A percentile compares a stretch with the other conserved stretches of the same genome.
Conservation (phyloP, 352 stramenopile genomes). For the Phytophthora megakarya region DNA sequence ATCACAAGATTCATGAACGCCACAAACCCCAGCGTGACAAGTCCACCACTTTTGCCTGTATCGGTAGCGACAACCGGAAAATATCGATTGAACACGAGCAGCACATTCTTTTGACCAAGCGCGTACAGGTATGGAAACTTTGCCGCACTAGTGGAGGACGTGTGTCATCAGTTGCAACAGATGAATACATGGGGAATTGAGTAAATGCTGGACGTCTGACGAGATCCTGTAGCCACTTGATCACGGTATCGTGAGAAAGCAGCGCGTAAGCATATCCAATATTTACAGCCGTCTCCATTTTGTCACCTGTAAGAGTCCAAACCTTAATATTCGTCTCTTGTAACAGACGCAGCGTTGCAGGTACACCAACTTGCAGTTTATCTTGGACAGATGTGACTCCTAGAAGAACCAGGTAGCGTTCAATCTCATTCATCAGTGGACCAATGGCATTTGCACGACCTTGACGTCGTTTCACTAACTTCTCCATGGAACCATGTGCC, state of each 20-base stretch:
- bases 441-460: constrained; percentile 73
- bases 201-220: constrained; percentile 18
- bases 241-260: constrained; percentile 56
- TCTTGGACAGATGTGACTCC: constrained; percentile 94
- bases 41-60: constrained; percentile 53
- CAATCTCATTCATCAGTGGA: constrained; percentile 81
- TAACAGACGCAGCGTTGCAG: constrained; percentile 83
- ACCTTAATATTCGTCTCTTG: constrained; percentile 92
- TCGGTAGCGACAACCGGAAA: constrained; percentile 43
- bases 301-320: constrained; percentile 96
- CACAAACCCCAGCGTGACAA: constrained; percentile 75
- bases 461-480: constrained; percentile 75
- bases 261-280: constrained; percentile 93
- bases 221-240: not conserved
- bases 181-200: constrained; percentile 33
- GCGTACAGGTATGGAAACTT: constrained; percentile 73
- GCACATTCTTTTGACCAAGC: constrained; percentile 69
- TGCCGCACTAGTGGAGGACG: constrained; percentile 59
- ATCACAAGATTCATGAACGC: constrained; percentile 84
- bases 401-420: constrained; percentile 76
- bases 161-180: constrained; percentile 31
- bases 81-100: constrained; percentile 39
- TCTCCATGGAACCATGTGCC: constrained; percentile 65
- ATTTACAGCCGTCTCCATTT: constrained; percentile 95
- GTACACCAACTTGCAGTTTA: constrained; percentile 92